Evolutionary conservation across 192 early-diverging fungal genomes (phyloP), one percentile per base, ranked within the genome.

Genomic region (Allomyces arbusculus): DNA sequence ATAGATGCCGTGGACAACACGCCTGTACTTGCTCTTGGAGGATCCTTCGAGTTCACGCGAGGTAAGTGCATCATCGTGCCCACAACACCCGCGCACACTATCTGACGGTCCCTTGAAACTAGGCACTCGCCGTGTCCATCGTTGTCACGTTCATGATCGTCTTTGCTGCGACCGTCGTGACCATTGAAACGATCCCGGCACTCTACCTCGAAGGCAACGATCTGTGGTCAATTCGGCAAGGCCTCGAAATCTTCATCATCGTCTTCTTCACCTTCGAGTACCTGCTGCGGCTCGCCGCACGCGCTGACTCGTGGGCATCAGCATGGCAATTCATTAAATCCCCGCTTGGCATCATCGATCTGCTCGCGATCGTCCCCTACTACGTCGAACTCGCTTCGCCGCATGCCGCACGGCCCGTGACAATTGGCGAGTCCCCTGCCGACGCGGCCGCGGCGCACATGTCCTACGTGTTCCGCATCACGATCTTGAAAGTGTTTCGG

Each of bases 101-200:
- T 40, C 7, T 40, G 33, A 40, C 33, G 16, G 84, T 87, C n/a
- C 85, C 84, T 6, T 82, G 86, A 65, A 67, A 76, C 8, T 73
- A 79, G 9, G 89, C 89, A 11, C 88, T 90, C 71, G 72, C 78
- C 26, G 79, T 85, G 33, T 87, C 87, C 68, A 77, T 89, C 10
- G 79, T 86, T 72, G 83, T 90, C 3, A 83, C 85, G 1, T 78
- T 89, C 67, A 75, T 82, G 62, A 90, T 90, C 61, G 80, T 89
- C 12, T 76, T 84, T 25, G 83, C 82, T 73, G 83, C 87, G 1
- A 78, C 88, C 4, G 80, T 87, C 64, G 85, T 87, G 0, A 87
- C 86, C 19, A 75, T 90, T 62, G 89, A 90, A 76, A 90, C 89
- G 26, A 88, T 90, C 25, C 89, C 89, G 61, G 62, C 84, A 24